Base-by-base conservation (phyloP, 768 basidiomycete genomes). In the Russula emetica region DNA sequence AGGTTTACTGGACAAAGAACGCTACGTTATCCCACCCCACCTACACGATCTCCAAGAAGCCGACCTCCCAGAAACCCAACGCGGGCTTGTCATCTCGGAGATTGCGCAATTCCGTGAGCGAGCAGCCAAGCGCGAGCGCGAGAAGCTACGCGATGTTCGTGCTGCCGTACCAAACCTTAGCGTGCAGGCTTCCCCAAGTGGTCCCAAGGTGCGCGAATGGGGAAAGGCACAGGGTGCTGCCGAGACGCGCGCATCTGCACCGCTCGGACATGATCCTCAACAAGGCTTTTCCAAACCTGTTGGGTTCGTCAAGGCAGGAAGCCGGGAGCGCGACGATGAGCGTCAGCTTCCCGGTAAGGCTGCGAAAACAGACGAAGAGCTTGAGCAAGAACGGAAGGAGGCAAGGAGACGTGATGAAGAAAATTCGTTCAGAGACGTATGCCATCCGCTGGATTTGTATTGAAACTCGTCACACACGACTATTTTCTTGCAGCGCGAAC, bases 61-160 rank as follows among this genome's bases (percentile, higher is more conserved):
- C 58, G 97, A 99, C 72, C 83, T 99, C 49, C 96, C 97, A 26
- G 97, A 99, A 77, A 92, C 92, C 0, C 85, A 85, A 70, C 88
- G 96, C 40, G 93, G 90, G 6, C 86, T 94, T 59, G 94, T 98
- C 65, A 91, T 98, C 66, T 92, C 91, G 34, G 94, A 98, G 73
- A 99, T 99, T 65, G 94, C 94, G 0, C 88, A 93, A 69, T 99
- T 99, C 75, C 85, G 97, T 63, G 94, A 98, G 76, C 85, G 92
- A 24, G 92, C 94, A 0, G 93, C 92, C 10, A 95, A 94, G 75
- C 79, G 90, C 40, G 94, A 95, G 71, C 83, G 90, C 22, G 94
- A 96, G 74, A 94, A 95, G 76, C 73, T 89, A 75, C 83, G 87
- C 45, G 93, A 94, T 73, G 86, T 85, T 5, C 83, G 81, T 66